Evolutionary conservation across 257 asterid species (phyloP), one percentile per base, ranked within the genome.

Genomic region (Solanum ossicruentum): DNA sequence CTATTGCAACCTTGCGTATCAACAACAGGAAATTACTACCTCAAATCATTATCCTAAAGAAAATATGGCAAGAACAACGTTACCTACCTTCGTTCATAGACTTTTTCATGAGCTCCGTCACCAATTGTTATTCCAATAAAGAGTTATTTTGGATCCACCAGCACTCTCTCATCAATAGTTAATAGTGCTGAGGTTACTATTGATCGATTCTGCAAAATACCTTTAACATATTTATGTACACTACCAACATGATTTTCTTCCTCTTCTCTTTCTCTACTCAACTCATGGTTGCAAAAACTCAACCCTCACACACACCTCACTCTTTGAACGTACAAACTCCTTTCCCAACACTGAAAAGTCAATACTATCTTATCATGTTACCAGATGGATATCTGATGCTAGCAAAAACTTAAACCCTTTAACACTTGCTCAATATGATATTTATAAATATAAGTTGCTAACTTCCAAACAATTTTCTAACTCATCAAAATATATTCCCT

Each of bases 71-170:
- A 26, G 71, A 3, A 85, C 9, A 9, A 43, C 45, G 82, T 51
- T 23, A 90, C 93, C 47, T 23, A 95, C 99, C 98, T 96, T 89
- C 99, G 98, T 89, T 94, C 93, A 87, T 92, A 96, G 85, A 96
- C 99, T 88, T 96, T 96, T 11, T 98, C 99, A 90, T 96, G 99
- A 91, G 99, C 99, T 67, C 99, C 99, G 87, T 96, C 97, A 1
- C 99, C 99, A 75, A 94, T 91, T 90, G 93, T 94, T 1, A 94
- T 87, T 84, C 97, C 99, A 73, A 96, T 94, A 88, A 91, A 96
- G 20, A 96, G 90, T 77, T 93, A 87, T 85, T 90, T 96, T 10
- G 99, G 98, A 87, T 96, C 99, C 83, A 96, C 91, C 66, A 96
- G 93, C 87, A 94, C 97, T 71, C 92, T 92, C 72, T 92, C 94